Base-by-base conservation (phyloP, 371 early-diverging fungal species). In the Circinella minor region DNA sequence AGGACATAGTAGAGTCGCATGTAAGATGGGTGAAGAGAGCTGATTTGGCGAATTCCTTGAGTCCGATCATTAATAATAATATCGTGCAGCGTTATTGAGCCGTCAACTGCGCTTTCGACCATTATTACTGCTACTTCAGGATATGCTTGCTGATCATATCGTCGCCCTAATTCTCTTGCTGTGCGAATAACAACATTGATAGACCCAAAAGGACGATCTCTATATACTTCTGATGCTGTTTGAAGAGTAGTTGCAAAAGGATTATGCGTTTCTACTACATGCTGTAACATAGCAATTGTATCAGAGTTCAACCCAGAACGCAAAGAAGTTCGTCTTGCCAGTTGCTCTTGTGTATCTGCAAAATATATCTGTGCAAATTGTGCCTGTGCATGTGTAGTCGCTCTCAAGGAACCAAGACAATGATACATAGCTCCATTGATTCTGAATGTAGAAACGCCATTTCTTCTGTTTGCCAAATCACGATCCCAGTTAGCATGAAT, bases 61-160 rank as follows among this genome's bases (percentile, higher is more conserved):
- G 60, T 60, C 6, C 60, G 60, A 27, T 60, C 60, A 38, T 60
- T 36, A 36, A 60, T 60, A 7, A 60, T 27, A 60, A 60, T 38
- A 60, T 20, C 36, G 27, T 34, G 36, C 6, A 37, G 60, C 15
- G 15, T 18, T 15, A 15, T 18, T 13, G 54, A 15, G 7, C 36
- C 60, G 27, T 60, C 60, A n/a, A 34, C 27, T 27, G 17, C 8
- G 17, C 4, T 60, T 38, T 60, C 60, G 17, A 60, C 60, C 34
- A 38, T 37, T 37, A 60, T 36, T 36, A 37, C 60, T 36, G 60
- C 34, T n/a, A 17, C 60, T 60, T 38, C 60, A 18, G 54, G 54
- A 54, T 54, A 54, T 18, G 20, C 9, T 18, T 54, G 54, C 15
- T 54, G 54, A n/a, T 13, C 20, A 18, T 54, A 54, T 6, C 54